phyloP scores from a whole-genome alignment of 257 asterid genomes.

The Gynochthodes officinalis region DNA sequence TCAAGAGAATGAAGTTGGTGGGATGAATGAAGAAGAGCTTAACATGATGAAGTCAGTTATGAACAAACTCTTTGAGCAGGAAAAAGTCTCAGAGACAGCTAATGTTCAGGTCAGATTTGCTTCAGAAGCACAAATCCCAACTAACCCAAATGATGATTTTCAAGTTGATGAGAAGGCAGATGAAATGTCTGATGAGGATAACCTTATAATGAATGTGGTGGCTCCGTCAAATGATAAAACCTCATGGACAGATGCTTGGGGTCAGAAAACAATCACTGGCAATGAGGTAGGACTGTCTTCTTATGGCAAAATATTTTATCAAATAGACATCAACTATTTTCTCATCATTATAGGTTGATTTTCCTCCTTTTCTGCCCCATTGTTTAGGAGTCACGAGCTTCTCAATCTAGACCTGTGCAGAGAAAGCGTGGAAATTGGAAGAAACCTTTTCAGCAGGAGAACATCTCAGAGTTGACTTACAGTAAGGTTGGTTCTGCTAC shows the following conservation, averaged over 20 bases:
- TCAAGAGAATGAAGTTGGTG: constrained; percentile 38
- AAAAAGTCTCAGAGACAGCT: constrained; percentile 30
- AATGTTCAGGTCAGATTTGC: constrained; percentile 21
- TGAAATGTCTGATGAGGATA: constrained; percentile 62
- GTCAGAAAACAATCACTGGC: constrained; percentile 25
- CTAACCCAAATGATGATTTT: constrained; percentile 27
- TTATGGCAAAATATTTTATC: background rate
- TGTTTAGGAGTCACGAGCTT: constrained; percentile 22
- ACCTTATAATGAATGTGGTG: constrained; percentile 61
- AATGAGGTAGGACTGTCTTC: constrained; percentile 38
- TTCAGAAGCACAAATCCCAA: constrained; percentile 20
- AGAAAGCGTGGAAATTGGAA: constrained; percentile 28
- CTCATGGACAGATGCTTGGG: constrained; percentile 31
- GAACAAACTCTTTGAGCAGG: constrained; percentile 59
- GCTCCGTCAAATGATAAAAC: constrained; percentile 33
- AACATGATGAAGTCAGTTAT: constrained; percentile 62
- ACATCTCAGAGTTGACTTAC: constrained; percentile 23
- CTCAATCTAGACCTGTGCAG: constrained; percentile 17
- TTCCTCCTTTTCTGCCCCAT: constrained; percentile 12
- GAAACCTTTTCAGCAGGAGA: constrained; percentile 57
- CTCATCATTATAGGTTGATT: background rate
- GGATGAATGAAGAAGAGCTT: constrained; percentile 69
- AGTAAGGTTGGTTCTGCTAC: constrained; percentile 23
- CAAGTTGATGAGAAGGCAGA: constrained; percentile 37
- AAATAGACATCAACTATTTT: constrained; percentile 4